phyloP scores from a whole-genome alignment of 129 eudicot species.

The Artemisia tridentata region DNA sequence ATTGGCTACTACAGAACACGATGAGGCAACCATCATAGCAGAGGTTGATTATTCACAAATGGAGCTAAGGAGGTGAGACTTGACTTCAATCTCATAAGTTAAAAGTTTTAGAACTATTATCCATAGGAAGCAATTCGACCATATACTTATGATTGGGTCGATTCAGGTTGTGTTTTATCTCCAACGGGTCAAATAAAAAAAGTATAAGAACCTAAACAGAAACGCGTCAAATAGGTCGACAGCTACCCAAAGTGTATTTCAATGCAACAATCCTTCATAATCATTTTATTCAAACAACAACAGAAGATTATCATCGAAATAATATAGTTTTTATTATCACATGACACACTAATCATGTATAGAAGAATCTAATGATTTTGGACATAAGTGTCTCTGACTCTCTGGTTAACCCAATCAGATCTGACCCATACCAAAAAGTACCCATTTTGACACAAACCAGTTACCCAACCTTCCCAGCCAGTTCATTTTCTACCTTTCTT shows the following conservation, averaged over 20 bases:
- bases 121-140: neutral
- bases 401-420: neutral
- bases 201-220: neutral
- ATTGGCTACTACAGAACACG: conserved; percentile 88
- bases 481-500: neutral
- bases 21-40: conserved; percentile 69
- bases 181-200: neutral
- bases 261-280: neutral
- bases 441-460: neutral
- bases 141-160: neutral
- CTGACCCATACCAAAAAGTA: neutral
- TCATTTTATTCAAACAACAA: too few species aligned
- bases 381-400: too few species aligned
- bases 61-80: conserved; percentile 75
- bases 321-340: neutral
- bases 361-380: neutral
- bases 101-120: neutral
- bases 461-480: neutral
- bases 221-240: neutral
- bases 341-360: neutral
- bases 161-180: neutral
- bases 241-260: neutral
- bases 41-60: conserved; percentile 79
- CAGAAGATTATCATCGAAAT: neutral
- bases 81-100: conserved; percentile 1